Percentiles rank a stretch among this genome's conserved stretches.
phyloP scores from a whole-genome alignment of 2,329 filamentous ascomycete species.

The Pseudonectria buxi region DNA sequence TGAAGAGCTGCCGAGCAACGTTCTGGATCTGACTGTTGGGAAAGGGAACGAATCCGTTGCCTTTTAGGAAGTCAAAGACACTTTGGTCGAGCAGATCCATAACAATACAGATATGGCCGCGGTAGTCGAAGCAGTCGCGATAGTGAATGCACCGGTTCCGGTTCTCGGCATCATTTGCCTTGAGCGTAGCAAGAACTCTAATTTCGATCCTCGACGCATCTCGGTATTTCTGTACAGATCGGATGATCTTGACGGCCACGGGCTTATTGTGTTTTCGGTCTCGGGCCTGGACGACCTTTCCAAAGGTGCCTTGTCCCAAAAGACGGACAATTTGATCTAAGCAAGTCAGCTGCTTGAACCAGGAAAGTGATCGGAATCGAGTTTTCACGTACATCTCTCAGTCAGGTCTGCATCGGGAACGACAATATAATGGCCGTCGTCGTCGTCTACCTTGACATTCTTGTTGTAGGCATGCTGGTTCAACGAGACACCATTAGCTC shows the following conservation, averaged over 20 bases:
- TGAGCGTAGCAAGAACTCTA: conserved; percentile 82
- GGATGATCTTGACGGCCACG: conserved; percentile 96
- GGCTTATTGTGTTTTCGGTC: conserved; percentile 69
- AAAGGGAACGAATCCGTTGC: conserved; percentile 91
- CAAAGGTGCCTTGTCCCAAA: conserved; percentile 94
- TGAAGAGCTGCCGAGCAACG: conserved; percentile 91
- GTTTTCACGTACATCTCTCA: conserved; percentile 68
- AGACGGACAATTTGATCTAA: conserved; percentile 82
- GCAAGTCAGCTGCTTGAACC: conserved; percentile 12
- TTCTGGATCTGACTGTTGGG: conserved; percentile 97
- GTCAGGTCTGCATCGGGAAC: conserved; percentile 80
- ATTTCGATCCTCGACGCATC: conserved; percentile 94
- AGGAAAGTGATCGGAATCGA: too few relatives aligned
- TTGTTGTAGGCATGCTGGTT: conserved; percentile 36
- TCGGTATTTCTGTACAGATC: conserved; percentile 95
- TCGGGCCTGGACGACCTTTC: conserved; percentile 91
- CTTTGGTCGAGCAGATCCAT: conserved; percentile 81
- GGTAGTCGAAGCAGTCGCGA: conserved; percentile 93
- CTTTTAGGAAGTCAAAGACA: conserved; percentile 96
- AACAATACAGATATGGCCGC: conserved; percentile 88
- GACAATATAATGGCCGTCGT: conserved; percentile 96
- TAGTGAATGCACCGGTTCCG: conserved; percentile 95
- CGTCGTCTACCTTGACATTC: conserved; percentile 79
- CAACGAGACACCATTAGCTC: conserved; percentile 8
- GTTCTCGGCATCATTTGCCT: conserved; percentile 85